These are phyloP conservation scores for Tetragonia tetragonoides DNA, from an alignment of 148 eudicot genomes.

Conservation along the genomic window DNA sequence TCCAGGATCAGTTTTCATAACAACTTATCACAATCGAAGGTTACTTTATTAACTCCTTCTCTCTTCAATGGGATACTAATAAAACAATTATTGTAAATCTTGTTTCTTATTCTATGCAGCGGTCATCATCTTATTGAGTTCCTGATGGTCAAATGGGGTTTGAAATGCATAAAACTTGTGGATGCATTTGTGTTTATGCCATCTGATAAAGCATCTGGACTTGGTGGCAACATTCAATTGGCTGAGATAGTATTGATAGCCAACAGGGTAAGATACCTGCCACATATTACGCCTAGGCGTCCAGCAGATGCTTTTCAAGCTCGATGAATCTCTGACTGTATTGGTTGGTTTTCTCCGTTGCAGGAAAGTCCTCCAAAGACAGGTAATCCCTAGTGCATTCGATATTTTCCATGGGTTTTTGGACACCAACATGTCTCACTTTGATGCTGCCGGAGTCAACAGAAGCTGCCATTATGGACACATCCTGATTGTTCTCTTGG, in stretches of 20 bases:
- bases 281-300: background rate
- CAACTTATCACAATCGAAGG: slow-evolving; percentile 94
- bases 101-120: slow-evolving; percentile 39
- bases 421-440: background rate
- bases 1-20: slow-evolving; percentile 76
- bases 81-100: background rate
- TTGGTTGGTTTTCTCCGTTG: slow-evolving; percentile 10
- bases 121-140: slow-evolving; percentile 97
- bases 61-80: background rate
- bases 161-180: slow-evolving; percentile 72
- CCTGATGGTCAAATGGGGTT: slow-evolving; percentile 85
- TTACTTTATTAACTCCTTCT: slow-evolving; percentile 22
- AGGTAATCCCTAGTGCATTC: background rate
- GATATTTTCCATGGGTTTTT: background rate
- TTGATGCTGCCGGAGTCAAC: background rate
- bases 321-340: background rate
- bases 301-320: background rate
- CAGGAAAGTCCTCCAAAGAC: slow-evolving; percentile 13
- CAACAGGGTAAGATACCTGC: slow-evolving; percentile 22
- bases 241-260: slow-evolving; percentile 62
- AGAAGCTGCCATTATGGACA: background rate
- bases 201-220: slow-evolving; percentile 60
- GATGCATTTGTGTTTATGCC: slow-evolving; percentile 91
- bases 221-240: slow-evolving; percentile 83
- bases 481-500: background rate